A percentile compares a stretch with the other conserved stretches of the same genome.
phyloP scores from a whole-genome alignment of 805 yeast genomes.

The Barnettozyma californica region DNA sequence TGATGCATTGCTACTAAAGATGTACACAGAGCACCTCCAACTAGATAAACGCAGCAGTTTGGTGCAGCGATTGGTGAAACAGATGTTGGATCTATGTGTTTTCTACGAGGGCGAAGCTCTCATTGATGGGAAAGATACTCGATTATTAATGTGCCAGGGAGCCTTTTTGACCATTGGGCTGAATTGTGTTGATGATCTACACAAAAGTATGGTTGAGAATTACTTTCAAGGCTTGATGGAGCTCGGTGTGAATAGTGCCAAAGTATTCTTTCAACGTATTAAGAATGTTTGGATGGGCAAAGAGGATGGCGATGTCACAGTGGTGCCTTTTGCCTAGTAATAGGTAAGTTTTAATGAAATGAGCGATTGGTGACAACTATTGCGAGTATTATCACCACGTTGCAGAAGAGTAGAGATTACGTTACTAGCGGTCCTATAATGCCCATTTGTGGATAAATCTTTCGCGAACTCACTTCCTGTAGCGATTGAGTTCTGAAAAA shows the following conservation, averaged over 20 bases:
- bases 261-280: slow-evolving; percentile 13
- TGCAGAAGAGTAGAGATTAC: too few species aligned
- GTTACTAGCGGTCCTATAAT: too few species aligned
- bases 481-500: not conserved
- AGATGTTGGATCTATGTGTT: slow-evolving; percentile 17
- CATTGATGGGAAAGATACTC: slow-evolving; percentile 13
- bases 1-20: slow-evolving; percentile 30
- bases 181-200: slow-evolving; percentile 11
- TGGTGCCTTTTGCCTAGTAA: slow-evolving; percentile 19
- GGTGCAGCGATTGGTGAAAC: slow-evolving; percentile 14
- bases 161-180: slow-evolving; percentile 20
- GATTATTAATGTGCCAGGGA: slow-evolving; percentile 23
- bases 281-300: slow-evolving; percentile 18
- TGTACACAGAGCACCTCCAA: slow-evolving; percentile 29
- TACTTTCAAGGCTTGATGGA: slow-evolving; percentile 15
- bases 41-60: slow-evolving; percentile 25
- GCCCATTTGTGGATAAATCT: not conserved
- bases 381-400: too few species aligned
- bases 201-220: slow-evolving; percentile 9
- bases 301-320: slow-evolving; percentile 9
- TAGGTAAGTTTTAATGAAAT: not conserved
- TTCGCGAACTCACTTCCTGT: not conserved
- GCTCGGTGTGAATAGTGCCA: slow-evolving; percentile 21
- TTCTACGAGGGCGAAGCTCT: slow-evolving; percentile 11
- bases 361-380: too few species aligned